Conservation (phyloP, 2,329 filamentous ascomycete species). For the Arthrobotrys pseudoclavata region DNA sequence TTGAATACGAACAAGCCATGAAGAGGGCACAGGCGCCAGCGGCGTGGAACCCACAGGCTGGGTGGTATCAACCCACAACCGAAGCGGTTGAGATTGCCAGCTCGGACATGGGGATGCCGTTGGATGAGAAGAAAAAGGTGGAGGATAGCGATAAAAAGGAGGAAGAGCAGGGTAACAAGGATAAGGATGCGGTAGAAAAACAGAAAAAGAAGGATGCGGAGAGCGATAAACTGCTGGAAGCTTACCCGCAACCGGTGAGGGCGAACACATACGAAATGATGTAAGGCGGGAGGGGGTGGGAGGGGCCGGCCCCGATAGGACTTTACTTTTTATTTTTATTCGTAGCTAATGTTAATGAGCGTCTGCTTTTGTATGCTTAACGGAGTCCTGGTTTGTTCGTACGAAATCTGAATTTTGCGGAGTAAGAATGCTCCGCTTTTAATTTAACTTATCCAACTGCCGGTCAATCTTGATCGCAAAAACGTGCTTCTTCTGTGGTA, state of each 20-base stretch:
- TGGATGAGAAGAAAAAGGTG: constrained; percentile 12
- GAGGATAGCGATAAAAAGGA: constrained; percentile 13
- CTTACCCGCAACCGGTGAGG: constrained; percentile 32
- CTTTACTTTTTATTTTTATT: neutral
- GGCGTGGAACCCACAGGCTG: constrained; percentile 31
- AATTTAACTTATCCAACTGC: neutral
- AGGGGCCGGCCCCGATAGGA: neutral
- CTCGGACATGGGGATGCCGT: constrained; percentile 26
- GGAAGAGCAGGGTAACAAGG: neutral
- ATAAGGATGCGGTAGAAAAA: neutral
- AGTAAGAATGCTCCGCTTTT: neutral
- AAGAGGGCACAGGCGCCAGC: constrained; percentile 4
- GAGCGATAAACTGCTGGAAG: constrained; percentile 14
- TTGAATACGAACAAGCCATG: constrained; percentile 34
- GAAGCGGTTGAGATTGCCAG: constrained; percentile 43
- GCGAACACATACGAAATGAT: constrained; percentile 39
- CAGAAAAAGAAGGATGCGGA: neutral
- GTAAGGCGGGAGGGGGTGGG: constrained; percentile 2
- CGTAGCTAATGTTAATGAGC: neutral
- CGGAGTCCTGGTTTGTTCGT: constrained; percentile 6
- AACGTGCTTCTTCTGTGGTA: constrained; percentile 1
- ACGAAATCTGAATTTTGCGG: neutral
- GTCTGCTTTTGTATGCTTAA: constrained; percentile 13
- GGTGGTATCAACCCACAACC: constrained; percentile 45
- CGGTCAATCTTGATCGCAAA: neutral